phyloP scores from a whole-genome alignment of 73 alveolate species.

The Diophrys sp. region DNA sequence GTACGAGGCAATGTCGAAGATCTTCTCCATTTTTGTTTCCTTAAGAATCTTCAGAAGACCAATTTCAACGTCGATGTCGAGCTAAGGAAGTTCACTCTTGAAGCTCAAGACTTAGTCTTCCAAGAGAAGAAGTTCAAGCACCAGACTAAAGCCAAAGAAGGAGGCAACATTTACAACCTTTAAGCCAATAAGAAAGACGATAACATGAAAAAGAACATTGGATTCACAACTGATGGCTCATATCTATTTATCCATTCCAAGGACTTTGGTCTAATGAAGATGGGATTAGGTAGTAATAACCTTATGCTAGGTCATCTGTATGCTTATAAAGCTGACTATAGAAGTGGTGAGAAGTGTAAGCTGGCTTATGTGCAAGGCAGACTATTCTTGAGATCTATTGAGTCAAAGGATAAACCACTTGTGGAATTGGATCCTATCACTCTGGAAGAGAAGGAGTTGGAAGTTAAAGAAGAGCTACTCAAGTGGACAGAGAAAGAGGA shows the following conservation, averaged over 20 bases:
- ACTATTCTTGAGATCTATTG: constrained; percentile 35
- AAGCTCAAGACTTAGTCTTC: not conserved
- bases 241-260: constrained; percentile 24
- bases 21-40: constrained; percentile 10
- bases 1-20: constrained; percentile 49
- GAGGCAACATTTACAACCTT: constrained; percentile 28
- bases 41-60: not conserved
- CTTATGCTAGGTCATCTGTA: constrained; percentile 42
- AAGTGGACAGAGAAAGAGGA: constrained; percentile 34
- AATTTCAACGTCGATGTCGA: not conserved
- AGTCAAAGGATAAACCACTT: constrained; percentile 40
- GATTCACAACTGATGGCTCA: constrained; percentile 24
- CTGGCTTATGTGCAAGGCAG: constrained; percentile 25
- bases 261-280: constrained; percentile 30
- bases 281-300: constrained; percentile 28
- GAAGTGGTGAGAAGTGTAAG: constrained; percentile 26
- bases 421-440: constrained; percentile 21
- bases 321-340: constrained; percentile 27
- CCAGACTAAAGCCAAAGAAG: constrained; percentile 9
- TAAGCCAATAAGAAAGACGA: constrained; percentile 2
- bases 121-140: not conserved
- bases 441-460: constrained; percentile 54
- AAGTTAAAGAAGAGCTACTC: constrained; percentile 27
- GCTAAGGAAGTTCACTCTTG: constrained; percentile 3
- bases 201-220: not conserved